Base-by-base conservation (phyloP, 768 basidiomycete genomes). In the Mycena chlorophos region DNA sequence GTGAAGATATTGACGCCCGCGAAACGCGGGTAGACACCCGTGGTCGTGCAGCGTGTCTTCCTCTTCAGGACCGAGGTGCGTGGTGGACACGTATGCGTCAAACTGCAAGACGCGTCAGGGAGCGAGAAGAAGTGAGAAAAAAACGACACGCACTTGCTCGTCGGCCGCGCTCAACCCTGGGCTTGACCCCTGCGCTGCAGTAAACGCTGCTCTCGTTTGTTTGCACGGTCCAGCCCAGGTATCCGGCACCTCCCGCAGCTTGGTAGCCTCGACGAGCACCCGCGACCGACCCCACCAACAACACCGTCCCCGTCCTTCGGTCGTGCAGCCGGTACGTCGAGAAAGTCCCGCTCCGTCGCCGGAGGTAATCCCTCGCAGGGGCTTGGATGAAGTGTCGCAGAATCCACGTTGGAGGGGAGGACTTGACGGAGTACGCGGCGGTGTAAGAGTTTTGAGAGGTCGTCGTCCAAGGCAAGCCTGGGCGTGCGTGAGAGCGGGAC, bases 11-110 rank as follows among this genome's bases (percentile, higher is more conserved):
- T 51, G 14, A 20, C 25, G 12, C 12, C 17, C 4, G 16, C 16
- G n/a, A 10, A 12, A 43, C 22, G 5, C 34, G 34, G 10, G n/a
- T 37, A 37, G 34, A 37, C 34, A 37, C 34, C 34, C 12, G 12
- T 37, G 57, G 31, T 58, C 57, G 49, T 58, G 57, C 42, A 58
- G 49, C 30, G 40, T 48, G 20, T 58, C 57, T 39, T 58, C 57
- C 14, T 51, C 17, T 40, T 58, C 57, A 4, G 46, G 34, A n/a
- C 34, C 34, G 34, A 37, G 34, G n/a, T 37, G 34, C 12, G n/a
- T 10, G 12, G 34, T 10, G n/a, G 10, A 37, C 34, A n/a, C 34
- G n/a, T 10, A 37, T n/a, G 34, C 34, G 34, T 37, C 34, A 37
- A 37, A 37, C 34, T 37, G n/a, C n/a, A n/a, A 37, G 34, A 10